Percentiles rank a stretch among this genome's conserved stretches.
phyloP scores from a whole-genome alignment of 768 basidiomycete genomes.

The Suillus alpinus region DNA sequence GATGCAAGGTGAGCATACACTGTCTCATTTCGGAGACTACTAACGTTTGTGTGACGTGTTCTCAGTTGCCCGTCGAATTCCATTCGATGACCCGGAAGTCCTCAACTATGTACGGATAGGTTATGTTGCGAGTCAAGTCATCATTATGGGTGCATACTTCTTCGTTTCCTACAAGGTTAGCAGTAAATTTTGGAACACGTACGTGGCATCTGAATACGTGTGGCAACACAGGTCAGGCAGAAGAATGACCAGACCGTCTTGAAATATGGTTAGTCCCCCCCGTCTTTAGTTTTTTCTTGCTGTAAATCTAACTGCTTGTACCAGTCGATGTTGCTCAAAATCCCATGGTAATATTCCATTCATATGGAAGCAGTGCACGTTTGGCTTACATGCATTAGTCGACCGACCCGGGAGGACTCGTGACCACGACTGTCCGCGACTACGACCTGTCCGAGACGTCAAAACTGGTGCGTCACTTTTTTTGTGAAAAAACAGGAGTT shows the following conservation, averaged over 20 bases:
- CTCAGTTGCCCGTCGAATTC: conserved; percentile 85
- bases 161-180: conserved; percentile 68
- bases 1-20: conserved; percentile 69
- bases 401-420: conserved; percentile 66
- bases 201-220: not conserved
- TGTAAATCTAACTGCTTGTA: not conserved
- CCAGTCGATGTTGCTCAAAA: conserved; percentile 66
- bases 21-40: not conserved
- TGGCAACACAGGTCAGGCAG: conserved; percentile 72
- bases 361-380: not conserved
- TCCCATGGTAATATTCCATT: conserved; percentile 59
- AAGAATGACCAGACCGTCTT: conserved; percentile 96
- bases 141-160: conserved; percentile 77
- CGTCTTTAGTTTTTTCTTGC: not conserved
- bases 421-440: conserved; percentile 90
- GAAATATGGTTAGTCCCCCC: conserved; percentile 79
- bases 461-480: conserved; percentile 57
- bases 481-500: not conserved
- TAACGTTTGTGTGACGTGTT: conserved; percentile 3
- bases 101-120: conserved; percentile 81
- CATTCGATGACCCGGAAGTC: conserved; percentile 84
- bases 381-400: conserved; percentile 36
- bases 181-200: not conserved
- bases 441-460: conserved; percentile 90
- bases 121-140: conserved; percentile 72